Conservation (phyloP, 495 filamentous ascomycete species). For the Trypethelium eluteriae region DNA sequence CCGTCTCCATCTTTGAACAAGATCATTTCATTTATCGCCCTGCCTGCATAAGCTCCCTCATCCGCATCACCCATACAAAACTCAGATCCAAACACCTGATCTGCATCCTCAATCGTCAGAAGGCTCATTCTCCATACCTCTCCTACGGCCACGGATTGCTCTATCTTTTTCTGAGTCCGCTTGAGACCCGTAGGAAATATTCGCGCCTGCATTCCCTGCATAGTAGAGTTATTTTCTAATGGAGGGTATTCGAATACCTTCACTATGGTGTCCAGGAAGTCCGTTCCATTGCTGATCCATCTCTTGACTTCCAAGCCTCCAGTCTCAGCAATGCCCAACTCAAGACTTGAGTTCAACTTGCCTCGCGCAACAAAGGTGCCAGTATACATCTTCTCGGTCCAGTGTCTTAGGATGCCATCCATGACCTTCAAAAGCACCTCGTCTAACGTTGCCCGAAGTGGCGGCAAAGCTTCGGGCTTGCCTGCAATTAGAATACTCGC, state of each 20-base stretch:
- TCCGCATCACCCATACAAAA: conserved; percentile 31
- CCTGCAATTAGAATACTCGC: conserved; percentile 31
- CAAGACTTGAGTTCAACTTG: conserved; percentile 28
- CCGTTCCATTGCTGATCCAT: conserved; percentile 30
- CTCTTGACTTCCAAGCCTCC: conserved; percentile 26
- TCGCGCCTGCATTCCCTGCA: conserved; percentile 21
- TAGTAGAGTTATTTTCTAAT: conserved; percentile 8
- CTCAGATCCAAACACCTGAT: conserved; percentile 26
- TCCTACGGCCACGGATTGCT: conserved; percentile 16
- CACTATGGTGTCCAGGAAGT: conserved; percentile 19
- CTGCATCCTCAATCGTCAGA: neutral
- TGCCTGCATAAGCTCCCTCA: conserved; percentile 25
- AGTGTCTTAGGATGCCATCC: conserved; percentile 24
- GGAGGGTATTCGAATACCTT: neutral
- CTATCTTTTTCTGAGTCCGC: conserved; percentile 29
- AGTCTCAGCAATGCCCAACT: conserved; percentile 21
- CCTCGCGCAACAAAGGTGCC: conserved; percentile 19
- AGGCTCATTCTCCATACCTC: conserved; percentile 15
- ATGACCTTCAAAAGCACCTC: conserved; percentile 27
- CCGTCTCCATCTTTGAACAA: conserved; percentile 26
- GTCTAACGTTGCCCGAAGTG: conserved; percentile 25
- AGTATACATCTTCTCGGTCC: conserved; percentile 23
- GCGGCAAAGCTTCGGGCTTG: conserved; percentile 14
- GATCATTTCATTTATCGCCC: conserved; percentile 32
- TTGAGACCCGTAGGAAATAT: conserved; percentile 30